Evolutionary conservation across 352 stramenopile species (phyloP), one percentile per base, ranked within the genome.

Genomic region (Globisporangium cederbergense): DNA sequence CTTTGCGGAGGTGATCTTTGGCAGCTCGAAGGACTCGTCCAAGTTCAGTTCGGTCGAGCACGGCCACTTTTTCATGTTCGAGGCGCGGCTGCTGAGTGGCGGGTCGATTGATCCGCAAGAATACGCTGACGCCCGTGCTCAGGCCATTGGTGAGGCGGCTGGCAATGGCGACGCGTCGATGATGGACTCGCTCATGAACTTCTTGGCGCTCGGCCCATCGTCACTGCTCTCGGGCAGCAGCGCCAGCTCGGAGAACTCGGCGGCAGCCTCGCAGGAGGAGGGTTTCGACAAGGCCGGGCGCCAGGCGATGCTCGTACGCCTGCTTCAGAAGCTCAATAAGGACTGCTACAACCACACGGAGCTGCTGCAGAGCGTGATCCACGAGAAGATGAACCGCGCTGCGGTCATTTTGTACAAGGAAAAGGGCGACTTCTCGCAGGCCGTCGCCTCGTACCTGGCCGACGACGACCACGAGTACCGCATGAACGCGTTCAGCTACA

Each of bases 121-220:
- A 58, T 96, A 96, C 56, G 87, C 86, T 1, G 83, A 90, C 61
- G 79, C 83, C 2, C 83, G 83, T 65, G 78, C 74, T 11, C 55
- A 83, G 30, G 79, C 79, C 7, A 79, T 86, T 61, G 79, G 79
- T 42, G 67, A 86, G 32, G 66, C 73, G 45, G 74, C 68, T 10
- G 78, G 65, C 22, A 66, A 58, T 63, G 76, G 74, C 25, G 65
- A 55, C 18, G 68, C 67, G 34, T 89, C 77, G 2, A 93, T 96
- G 84, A 94, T 96, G 85, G 81, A 96, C 63, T 92, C 84, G 42
- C 63, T 96, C 46, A 92, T 96, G 87, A 93, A 91, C 64, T 96
- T 96, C 65, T 64, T 96, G 28, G 87, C 87, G 42, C 74, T 91
- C 18, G 87, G 87, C 3, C 83, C 87, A 38, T 77, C 83, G 18